Conservation (phyloP, 2,329 filamentous ascomycete species). For the Colletotrichum liaoningense region DNA sequence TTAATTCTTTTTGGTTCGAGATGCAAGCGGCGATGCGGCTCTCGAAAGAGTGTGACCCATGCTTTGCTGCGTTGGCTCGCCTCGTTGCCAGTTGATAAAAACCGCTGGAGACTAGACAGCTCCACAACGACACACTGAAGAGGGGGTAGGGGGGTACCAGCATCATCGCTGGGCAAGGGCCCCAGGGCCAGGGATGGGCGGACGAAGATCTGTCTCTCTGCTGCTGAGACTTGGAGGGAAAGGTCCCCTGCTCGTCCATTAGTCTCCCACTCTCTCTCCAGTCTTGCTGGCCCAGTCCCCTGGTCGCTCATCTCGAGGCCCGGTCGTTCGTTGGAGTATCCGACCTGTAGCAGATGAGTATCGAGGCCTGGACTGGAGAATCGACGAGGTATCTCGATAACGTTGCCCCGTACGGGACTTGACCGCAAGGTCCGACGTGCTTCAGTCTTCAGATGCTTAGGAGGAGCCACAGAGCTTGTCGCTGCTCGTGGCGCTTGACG, state of each 20-base stretch:
- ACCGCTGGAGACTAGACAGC: slow-evolving; percentile 70
- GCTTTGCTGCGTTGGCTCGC: slow-evolving; percentile 92
- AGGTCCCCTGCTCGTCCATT: slow-evolving; percentile 41
- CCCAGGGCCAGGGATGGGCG: slow-evolving; percentile 36
- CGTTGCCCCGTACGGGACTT: not conserved
- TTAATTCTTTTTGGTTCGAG: slow-evolving; percentile 44
- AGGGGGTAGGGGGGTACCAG: slow-evolving; percentile 44
- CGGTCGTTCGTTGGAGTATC: not conserved
- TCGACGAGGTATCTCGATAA: not conserved
- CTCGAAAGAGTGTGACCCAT: slow-evolving; percentile 72
- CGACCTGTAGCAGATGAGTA: not conserved
- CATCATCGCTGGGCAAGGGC: slow-evolving; percentile 49
- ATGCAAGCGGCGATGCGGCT: slow-evolving; percentile 75
- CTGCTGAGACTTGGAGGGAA: slow-evolving; percentile 49
- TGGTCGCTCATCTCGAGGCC: not conserved
- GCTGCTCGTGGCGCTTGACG: not conserved
- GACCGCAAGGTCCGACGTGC: not conserved
- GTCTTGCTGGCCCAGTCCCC: not conserved
- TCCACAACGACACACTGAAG: slow-evolving; percentile 67
- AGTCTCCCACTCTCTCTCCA: slow-evolving; percentile 44
- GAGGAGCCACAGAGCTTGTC: not conserved
- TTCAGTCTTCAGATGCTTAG: not conserved
- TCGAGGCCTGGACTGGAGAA: not conserved
- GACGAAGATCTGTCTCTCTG: slow-evolving; percentile 56
- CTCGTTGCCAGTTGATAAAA: slow-evolving; percentile 84